Percentiles rank a stretch among this genome's conserved stretches.
phyloP scores from a whole-genome alignment of 2,329 filamentous ascomycete genomes.

The Xenoacremonium recifei region DNA sequence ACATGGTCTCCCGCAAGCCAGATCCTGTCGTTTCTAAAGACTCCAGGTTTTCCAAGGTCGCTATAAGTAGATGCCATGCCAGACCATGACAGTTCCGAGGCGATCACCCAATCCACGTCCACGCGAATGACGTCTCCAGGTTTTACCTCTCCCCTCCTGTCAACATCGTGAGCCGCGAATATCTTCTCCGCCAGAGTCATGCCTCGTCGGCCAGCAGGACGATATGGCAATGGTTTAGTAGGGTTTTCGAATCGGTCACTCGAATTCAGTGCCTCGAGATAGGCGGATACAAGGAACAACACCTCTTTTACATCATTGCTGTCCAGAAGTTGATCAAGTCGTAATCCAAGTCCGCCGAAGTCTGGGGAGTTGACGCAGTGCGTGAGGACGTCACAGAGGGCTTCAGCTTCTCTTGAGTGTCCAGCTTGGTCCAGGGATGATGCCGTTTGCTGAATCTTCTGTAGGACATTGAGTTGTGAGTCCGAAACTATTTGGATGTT shows the following conservation, averaged over 20 bases:
- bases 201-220: constrained; percentile 13
- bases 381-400: neutral
- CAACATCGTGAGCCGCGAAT: constrained; percentile 41
- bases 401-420: neutral
- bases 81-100: constrained; percentile 41
- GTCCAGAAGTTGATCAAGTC: neutral
- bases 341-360: neutral
- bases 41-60: constrained; percentile 36
- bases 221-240: neutral
- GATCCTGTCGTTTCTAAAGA: constrained; percentile 49
- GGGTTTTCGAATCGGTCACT: neutral
- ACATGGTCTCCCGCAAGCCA: constrained; percentile 50
- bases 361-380: neutral
- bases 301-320: neutral
- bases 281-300: neutral
- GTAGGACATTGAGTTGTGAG: too few species aligned
- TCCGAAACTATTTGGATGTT: too few species aligned
- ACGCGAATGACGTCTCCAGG: constrained; percentile 41
- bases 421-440: too few species aligned
- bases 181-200: constrained; percentile 47
- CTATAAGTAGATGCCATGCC: constrained; percentile 42
- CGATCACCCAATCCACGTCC: constrained; percentile 45
- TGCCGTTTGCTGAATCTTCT: too few species aligned
- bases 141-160: constrained; percentile 29
- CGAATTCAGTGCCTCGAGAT: neutral